Base-by-base conservation (phyloP, 164 flowering plant genomes). In the Brasenia schreberi region DNA sequence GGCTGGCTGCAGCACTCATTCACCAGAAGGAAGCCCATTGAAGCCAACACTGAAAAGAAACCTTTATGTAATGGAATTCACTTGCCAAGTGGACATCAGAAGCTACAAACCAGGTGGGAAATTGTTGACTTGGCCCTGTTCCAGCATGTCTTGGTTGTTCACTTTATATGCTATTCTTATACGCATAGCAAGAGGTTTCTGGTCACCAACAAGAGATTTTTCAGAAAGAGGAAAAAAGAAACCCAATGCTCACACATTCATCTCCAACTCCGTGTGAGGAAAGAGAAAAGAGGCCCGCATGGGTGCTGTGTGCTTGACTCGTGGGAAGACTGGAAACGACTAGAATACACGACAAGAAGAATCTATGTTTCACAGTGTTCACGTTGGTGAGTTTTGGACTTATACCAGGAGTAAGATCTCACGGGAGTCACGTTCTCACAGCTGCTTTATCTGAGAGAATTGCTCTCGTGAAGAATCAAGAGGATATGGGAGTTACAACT, bases 171-270 rank as follows among this genome's bases (percentile, higher is more conserved):
- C 84, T 77, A 94, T 82, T 74, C 97, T 77, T 76, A 87, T 70
- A 43, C 97, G 96, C 99, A 94, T 91, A 7, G 86, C 92, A 62
- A 94, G 84, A 60, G 87, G 71, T 88, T 94, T 94, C 97, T 92
- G 96, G 67, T 49, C 56, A 49, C 56, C 10, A 9, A 14, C 5
- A 49, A 6, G 16, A 9, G 56, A 14, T 49, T 33, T 49, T 49
- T 49, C 56, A 49, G 56, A 9, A 5, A 49, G 56, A 9, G 10
- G 12, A 45, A 49, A 49, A 49, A 49, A 49, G 14, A 45, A 12
- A 45, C 53, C 56, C 56, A 9, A 49, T 12, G 56, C 56, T 49
- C 16, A 9, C 7, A 14, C 56, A 45, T 1, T 12, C 2, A 49
- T 49, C 56, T 3, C 56, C 16, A 33, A 33, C 39, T 14, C 10